These are phyloP conservation scores for Laguncularia racemosa DNA, from an alignment of 345 rosid species.

Conservation along the genomic window DNA sequence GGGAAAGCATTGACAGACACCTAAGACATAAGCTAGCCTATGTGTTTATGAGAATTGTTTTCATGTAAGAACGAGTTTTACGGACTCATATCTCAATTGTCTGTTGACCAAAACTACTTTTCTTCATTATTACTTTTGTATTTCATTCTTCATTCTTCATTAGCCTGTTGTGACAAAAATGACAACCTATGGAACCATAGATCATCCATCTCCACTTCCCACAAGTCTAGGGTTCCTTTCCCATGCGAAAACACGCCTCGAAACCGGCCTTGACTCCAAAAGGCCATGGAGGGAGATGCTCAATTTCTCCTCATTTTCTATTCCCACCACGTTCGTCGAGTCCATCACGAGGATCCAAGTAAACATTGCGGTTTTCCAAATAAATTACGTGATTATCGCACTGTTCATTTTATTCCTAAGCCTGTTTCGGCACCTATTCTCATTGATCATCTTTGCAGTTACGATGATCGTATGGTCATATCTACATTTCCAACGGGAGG, in stretches of 20 bases:
- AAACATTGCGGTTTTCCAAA: constrained; percentile 40
- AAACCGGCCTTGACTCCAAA: constrained; percentile 40
- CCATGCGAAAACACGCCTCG: constrained; percentile 43
- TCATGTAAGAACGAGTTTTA: too few relatives aligned
- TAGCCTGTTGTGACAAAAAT: constrained; percentile 8
- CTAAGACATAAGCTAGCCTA: too few relatives aligned
- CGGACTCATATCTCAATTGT: too few relatives aligned
- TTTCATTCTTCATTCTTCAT: too few relatives aligned
- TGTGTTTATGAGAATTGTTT: too few relatives aligned
- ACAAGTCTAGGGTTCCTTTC: constrained; percentile 41
- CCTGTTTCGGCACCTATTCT: constrained; percentile 56
- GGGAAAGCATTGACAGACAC: too few relatives aligned
- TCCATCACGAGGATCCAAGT: constrained; percentile 27
- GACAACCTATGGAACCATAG: constrained; percentile 69
- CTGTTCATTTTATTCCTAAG: constrained; percentile 47
- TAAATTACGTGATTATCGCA: constrained; percentile 44
- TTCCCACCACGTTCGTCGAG: constrained; percentile 30
- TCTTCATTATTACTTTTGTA: too few relatives aligned
- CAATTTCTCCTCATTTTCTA: constrained; percentile 21
- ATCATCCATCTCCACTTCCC: constrained; percentile 33
- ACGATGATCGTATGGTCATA: constrained; percentile 52
- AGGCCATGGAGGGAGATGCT: constrained; percentile 60
- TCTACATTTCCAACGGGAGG: constrained; percentile 61
- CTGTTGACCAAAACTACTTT: too few relatives aligned
- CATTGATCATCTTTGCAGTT: constrained; percentile 43